These are phyloP conservation scores for Hypsizygus marmoreus DNA, from an alignment of 768 basidiomycete genomes.

Conservation along the genomic window DNA sequence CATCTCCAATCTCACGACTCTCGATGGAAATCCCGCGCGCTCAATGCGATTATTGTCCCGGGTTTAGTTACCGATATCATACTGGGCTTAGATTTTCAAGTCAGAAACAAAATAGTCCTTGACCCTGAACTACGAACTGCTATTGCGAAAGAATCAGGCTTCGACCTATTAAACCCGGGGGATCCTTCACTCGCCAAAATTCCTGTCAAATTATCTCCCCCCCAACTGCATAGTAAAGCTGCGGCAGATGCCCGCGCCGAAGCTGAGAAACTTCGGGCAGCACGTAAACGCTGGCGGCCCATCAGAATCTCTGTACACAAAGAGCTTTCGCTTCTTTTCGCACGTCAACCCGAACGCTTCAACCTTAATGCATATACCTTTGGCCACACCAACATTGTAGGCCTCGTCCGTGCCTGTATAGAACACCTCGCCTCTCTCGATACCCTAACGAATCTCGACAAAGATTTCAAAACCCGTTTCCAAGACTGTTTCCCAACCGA, in stretches of 20 bases:
- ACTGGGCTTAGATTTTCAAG: constrained; percentile 2
- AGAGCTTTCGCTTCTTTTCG: background rate
- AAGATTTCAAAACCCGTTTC: background rate
- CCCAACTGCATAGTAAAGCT: background rate
- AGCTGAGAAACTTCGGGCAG: background rate
- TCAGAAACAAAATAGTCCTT: background rate
- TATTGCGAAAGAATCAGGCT: constrained; percentile 1
- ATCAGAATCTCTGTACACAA: background rate
- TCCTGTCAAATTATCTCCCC: background rate
- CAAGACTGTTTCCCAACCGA: background rate
- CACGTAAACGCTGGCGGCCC: too few species aligned
- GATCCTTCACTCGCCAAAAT: background rate
- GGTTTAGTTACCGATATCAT: background rate
- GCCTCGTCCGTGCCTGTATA: background rate
- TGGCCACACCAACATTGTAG: background rate
- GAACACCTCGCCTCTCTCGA: background rate
- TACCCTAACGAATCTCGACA: background rate
- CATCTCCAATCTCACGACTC: background rate
- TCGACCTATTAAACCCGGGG: constrained; percentile 14
- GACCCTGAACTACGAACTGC: background rate
- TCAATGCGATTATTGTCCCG: constrained; percentile 1
- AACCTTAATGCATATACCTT: background rate
- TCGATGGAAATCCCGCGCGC: background rate
- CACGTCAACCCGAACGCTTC: background rate
- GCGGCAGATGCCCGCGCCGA: background rate